Base-by-base conservation (phyloP, 2,329 filamentous ascomycete genomes). In the Apiospora kogelbergensis region DNA sequence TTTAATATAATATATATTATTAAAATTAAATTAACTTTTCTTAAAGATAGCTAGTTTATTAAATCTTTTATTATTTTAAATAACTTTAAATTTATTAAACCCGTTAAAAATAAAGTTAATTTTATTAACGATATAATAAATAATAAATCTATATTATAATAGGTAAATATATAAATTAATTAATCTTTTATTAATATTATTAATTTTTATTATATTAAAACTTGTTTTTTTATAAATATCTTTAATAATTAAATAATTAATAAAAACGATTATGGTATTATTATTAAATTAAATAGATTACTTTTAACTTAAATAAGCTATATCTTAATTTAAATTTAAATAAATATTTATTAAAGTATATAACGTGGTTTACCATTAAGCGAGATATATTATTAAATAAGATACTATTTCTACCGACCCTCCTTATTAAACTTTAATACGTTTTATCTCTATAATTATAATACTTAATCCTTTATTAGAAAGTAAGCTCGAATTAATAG, bases 161-260 rank as follows among this genome's bases (percentile, higher is more conserved):
- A 48, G 6, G 5, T 48, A 48, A 24, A 48, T 42, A 3, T 6
- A 26, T 5, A 5, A 13, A 24, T 26, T 48, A 26, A 53, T 30
- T 53, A 53, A 53, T 2, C 2, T 17, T 53, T 53, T 30, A 53
- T 26, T 53, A 15, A 26, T 17, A 17, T 60, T 2, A 60, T 40
- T 60, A 42, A 53, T 17, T 60, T 41, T 67, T 26, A 67, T 60
- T 24, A 44, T 53, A 40, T 53, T 67, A 46, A 67, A 63, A 10
- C 6, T 26, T 26, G 7, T 48, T 53, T 30, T 17, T 30, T 67
- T 44, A 46, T 63, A 63, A 40, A 63, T 22, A 1, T 7, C n/a
- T 4, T 63, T 40, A n/a, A 63, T 37, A n/a, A 40, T 22, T 5
- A 13, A 26, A 30, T 53, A 53, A 30, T 30, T 53, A 13, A 48